Evolutionary conservation across 2,329 filamentous ascomycete genomes (phyloP).

Genomic region (Bipolaris victoriae): DNA sequence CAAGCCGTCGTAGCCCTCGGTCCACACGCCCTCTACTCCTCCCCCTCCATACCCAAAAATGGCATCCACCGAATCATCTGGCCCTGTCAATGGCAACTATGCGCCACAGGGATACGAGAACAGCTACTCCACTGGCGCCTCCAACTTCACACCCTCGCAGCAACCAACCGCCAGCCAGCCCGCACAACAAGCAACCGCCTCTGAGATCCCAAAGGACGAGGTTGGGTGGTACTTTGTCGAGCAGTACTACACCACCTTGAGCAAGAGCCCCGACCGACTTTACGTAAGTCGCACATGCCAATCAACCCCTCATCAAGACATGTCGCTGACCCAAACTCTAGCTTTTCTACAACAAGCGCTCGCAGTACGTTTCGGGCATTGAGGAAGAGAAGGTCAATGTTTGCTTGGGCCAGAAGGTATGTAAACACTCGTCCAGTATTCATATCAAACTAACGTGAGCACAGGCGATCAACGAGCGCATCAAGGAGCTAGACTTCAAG

Average conservation of each 20-base stretch:
- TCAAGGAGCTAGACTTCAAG: constrained; percentile 90
- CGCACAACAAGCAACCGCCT: constrained; percentile 35
- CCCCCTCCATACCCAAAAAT: constrained; percentile 31
- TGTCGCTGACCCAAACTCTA: constrained; percentile 43
- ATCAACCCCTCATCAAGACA: not conserved
- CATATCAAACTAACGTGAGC: constrained; percentile 4
- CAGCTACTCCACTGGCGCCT: constrained; percentile 42
- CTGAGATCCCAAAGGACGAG: constrained; percentile 78
- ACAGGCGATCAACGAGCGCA: constrained; percentile 90
- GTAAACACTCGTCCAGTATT: constrained; percentile 38
- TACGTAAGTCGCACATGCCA: constrained; percentile 58
- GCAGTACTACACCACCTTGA: constrained; percentile 98
- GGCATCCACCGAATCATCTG: constrained; percentile 44
- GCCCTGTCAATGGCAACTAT: constrained; percentile 58
- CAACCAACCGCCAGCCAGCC: constrained; percentile 36
- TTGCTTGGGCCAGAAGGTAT: constrained; percentile 84
- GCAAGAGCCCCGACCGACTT: constrained; percentile 91
- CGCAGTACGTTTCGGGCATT: constrained; percentile 89
- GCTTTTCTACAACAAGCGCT: constrained; percentile 95
- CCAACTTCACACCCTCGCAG: constrained; percentile 38
- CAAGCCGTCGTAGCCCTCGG: constrained; percentile 10
- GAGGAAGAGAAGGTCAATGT: constrained; percentile 90
- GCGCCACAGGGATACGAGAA: constrained; percentile 52
- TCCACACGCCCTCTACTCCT: constrained; percentile 13
- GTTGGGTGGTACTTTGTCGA: constrained; percentile 99